phyloP scores from a whole-genome alignment of 2,329 filamentous ascomycete species.

The Ceratocystiopsis sp. region DNA sequence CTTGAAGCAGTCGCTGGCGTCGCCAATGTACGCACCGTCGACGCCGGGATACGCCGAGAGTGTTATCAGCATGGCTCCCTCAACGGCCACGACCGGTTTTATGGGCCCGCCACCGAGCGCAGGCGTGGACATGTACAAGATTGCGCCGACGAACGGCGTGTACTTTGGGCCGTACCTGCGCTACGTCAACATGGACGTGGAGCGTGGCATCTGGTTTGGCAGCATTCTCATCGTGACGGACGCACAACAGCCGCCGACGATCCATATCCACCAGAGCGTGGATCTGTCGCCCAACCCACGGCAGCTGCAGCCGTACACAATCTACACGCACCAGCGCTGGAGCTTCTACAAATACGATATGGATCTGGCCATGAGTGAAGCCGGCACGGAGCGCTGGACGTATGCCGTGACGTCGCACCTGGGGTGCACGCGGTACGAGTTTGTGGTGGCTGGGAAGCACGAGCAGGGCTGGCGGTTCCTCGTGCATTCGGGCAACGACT shows the following conservation, averaged over 20 bases:
- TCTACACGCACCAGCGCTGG: conserved; percentile 85
- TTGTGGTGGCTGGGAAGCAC: conserved; percentile 75
- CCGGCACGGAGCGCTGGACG: conserved; percentile 72
- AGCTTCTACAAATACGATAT: conserved; percentile 91
- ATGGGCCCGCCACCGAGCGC: conserved; percentile 74
- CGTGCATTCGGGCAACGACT: conserved; percentile 91
- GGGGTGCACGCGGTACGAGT: conserved; percentile 96
- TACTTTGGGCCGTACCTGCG: conserved; percentile 95
- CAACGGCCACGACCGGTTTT: conserved; percentile 63
- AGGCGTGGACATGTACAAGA: conserved; percentile 87
- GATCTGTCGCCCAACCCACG: conserved; percentile 87
- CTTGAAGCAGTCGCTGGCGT: conserved; percentile 53
- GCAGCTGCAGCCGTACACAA: conserved; percentile 65
- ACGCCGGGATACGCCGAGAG: conserved; percentile 74
- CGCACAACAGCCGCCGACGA: conserved; percentile 79
- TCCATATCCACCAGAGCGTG: conserved; percentile 79
- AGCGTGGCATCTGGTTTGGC: conserved; percentile 77
- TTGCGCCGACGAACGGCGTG: conserved; percentile 84
- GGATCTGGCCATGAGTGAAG: conserved; percentile 77
- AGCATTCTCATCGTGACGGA: conserved; percentile 91
- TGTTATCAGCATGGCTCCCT: conserved; percentile 63
- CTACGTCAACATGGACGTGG: conserved; percentile 94
- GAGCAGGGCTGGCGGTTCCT: conserved; percentile 94
- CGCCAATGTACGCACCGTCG: conserved; percentile 68
- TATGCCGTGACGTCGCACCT: conserved; percentile 95